Conservation (phyloP, 208 protist species). For the Leishmania guyanensis region DNA sequence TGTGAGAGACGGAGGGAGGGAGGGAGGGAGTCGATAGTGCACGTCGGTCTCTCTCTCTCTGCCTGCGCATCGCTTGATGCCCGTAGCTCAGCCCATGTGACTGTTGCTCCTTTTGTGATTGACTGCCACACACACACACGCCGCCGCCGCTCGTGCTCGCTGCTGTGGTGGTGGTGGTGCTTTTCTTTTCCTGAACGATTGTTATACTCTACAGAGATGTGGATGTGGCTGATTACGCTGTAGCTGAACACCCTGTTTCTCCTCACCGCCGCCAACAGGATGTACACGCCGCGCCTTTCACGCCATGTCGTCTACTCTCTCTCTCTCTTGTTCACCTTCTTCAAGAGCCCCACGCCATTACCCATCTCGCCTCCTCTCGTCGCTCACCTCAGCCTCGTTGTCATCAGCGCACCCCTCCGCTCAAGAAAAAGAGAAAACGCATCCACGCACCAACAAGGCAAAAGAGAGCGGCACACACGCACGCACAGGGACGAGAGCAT, state of each 20-base stretch:
- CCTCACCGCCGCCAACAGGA: no score
- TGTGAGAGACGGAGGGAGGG: neutral
- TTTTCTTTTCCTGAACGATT: no score
- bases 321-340: slow-evolving; percentile 7
- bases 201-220: no score
- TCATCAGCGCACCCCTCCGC: neutral
- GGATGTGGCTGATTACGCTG: no score
- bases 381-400: neutral
- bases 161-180: no score
- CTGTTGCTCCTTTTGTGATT: neutral
- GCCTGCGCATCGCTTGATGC: no score
- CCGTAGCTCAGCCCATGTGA: neutral
- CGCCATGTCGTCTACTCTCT: slow-evolving; percentile 7
- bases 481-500: neutral
- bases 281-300: neutral
- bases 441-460: neutral
- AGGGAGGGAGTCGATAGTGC: neutral
- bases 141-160: no score
- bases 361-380: neutral
- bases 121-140: no score
- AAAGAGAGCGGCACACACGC: neutral
- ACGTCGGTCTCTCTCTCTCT: neutral
- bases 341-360: neutral
- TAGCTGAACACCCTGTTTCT: no score
- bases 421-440: neutral